phyloP scores from a whole-genome alignment of 129 eudicot species.

The Cynara cardunculus region DNA sequence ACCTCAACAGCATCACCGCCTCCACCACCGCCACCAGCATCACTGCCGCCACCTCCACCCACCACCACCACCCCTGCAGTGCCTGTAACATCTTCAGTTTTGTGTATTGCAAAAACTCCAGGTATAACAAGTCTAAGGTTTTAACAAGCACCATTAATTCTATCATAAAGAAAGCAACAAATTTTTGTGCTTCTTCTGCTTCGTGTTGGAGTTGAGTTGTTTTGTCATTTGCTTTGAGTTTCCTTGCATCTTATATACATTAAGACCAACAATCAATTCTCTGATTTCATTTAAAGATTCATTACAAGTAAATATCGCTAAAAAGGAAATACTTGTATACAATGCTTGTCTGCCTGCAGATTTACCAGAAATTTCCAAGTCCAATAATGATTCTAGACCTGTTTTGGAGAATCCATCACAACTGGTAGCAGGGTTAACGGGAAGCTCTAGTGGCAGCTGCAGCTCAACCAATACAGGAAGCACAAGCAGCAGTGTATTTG shows the following conservation, averaged over 20 bases:
- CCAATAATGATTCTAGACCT: constrained; percentile 22
- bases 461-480: constrained; percentile 62
- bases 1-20: constrained; percentile 36
- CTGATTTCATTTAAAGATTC: constrained; percentile 8
- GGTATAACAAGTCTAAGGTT: constrained; percentile 41
- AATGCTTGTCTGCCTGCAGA: constrained; percentile 36
- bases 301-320: constrained; percentile 6
- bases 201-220: constrained; percentile 32
- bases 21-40: constrained; percentile 28
- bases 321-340: constrained; percentile 14
- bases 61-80: constrained; percentile 29
- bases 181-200: constrained; percentile 21
- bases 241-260: constrained; percentile 32
- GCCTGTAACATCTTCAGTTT: constrained; percentile 36
- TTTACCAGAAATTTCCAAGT: constrained; percentile 41
- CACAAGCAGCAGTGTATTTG: constrained; percentile 73
- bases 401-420: constrained; percentile 41
- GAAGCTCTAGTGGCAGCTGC: constrained; percentile 53
- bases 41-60: constrained; percentile 33
- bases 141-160: background rate
- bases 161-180: constrained; percentile 25
- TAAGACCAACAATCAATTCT: too few relatives aligned
- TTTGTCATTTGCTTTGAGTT: constrained; percentile 48
- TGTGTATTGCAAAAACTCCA: constrained; percentile 44
- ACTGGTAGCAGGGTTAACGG: constrained; percentile 29